Evolutionary conservation across 139 green algal genomes (phyloP).

Genomic region (Chlamydomonas schloesseri): DNA sequence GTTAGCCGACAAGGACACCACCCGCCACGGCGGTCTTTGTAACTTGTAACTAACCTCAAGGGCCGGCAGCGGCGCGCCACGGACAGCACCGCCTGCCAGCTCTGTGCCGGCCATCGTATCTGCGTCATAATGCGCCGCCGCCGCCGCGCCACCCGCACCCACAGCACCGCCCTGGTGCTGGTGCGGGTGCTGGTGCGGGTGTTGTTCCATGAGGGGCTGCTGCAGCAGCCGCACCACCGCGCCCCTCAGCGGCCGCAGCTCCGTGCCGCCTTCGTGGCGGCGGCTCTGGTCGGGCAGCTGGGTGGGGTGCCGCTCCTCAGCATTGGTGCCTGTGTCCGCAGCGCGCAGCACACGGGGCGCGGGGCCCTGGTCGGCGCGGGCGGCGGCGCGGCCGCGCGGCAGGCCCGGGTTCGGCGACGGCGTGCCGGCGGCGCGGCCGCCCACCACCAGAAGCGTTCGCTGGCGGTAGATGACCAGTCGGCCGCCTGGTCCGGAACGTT

Average conservation of each 20-base stretch:
- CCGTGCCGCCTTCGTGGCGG: neutral
- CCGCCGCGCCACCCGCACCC: too few relatives aligned
- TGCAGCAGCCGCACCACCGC: constrained; percentile 1
- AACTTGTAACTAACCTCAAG: neutral
- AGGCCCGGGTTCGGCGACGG: neutral
- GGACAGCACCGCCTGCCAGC: too few relatives aligned
- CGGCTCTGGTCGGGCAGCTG: constrained; percentile 11
- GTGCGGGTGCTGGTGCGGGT: too few relatives aligned
- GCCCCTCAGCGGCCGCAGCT: constrained; percentile 6
- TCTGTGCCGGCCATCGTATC: too few relatives aligned
- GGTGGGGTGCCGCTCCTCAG: neutral
- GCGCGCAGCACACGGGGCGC: too few relatives aligned
- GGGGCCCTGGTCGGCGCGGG: neutral
- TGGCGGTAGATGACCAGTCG: neutral
- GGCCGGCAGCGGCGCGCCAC: neutral
- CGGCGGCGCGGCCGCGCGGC: neutral
- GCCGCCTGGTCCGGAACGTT: too few relatives aligned
- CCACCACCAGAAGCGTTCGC: neutral
- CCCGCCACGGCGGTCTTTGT: too few relatives aligned
- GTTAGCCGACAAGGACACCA: too few relatives aligned
- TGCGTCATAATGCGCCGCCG: too few relatives aligned
- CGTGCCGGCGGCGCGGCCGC: neutral
- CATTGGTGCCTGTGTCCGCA: neutral
- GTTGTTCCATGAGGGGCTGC: neutral
- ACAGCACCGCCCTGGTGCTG: too few relatives aligned